phyloP scores from a whole-genome alignment of 306 rosid genomes.

The Cyamopsis tetragonoloba region DNA sequence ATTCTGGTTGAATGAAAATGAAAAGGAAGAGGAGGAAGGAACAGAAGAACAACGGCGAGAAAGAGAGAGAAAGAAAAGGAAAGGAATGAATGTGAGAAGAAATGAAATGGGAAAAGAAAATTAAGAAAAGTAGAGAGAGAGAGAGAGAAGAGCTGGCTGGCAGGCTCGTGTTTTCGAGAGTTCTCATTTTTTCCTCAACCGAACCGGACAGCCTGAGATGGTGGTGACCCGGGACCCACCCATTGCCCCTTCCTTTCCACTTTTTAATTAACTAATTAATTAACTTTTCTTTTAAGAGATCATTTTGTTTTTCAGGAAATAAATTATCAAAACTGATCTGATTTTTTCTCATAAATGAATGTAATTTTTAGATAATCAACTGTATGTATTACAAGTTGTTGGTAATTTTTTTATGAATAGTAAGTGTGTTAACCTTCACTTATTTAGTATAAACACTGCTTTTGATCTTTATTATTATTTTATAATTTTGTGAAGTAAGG shows the following conservation, averaged over 20 bases:
- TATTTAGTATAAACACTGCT: too few species aligned
- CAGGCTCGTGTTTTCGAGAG: conserved; percentile 11
- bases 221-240: conserved; percentile 21
- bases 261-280: neutral
- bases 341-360: neutral
- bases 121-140: neutral
- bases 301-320: too few species aligned
- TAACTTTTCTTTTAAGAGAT: neutral
- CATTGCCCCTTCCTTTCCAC: neutral
- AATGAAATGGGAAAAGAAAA: neutral
- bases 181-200: conserved; percentile 29
- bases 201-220: conserved; percentile 34
- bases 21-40: neutral
- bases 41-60: conserved; percentile 8
- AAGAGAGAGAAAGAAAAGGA: neutral
- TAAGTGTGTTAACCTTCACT: too few species aligned
- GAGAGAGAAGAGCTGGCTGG: neutral
- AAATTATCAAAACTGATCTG: too few species aligned
- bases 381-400: too few species aligned
- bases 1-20: conserved; percentile 4
- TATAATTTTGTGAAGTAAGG: neutral
- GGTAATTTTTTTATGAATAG: neutral
- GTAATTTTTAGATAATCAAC: too few species aligned
- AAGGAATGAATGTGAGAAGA: neutral
- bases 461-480: too few species aligned